Evolutionary conservation across 2,329 filamentous ascomycete species (phyloP), one percentile per base, ranked within the genome.

Genomic region (Cercospora janseana): DNA sequence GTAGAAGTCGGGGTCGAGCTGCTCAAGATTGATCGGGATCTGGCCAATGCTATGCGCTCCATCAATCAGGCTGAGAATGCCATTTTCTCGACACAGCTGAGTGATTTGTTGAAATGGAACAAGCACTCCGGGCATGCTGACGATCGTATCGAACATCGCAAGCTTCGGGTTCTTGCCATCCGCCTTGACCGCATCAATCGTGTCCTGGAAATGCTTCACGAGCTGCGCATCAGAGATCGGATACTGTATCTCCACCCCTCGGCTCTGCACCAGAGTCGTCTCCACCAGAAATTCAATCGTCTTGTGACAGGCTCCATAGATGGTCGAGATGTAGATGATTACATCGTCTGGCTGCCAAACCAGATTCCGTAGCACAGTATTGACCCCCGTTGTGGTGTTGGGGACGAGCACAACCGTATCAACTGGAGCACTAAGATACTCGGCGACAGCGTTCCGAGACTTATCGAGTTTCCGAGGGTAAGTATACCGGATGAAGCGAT

Each of bases 41-140:
- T 93, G 86, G 2, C 92, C 92, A 18, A 95, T 72, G 1, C 86
- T 85, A 69, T 97, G 92, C 0, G 92, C 92, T 12, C 81, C 91
- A 66, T 97, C 92, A 28, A 96, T 75, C 15, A 88, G 73, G 60
- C 85, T 90, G 46, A 92, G 65, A 3, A 96, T 72, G 0, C 79
- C 81, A 18, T 84, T 73, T 49, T 84, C 78, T 35, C 76, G 78
- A 66, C 90, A 95, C 0, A 79, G 75, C 6, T 69, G 66, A 1
- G 79, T 77, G 49, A 95, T 70, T 1, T 68, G 70, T 66, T 91
- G 83, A 69, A 87, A 95, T 0, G 92, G 92, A 60, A 95, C 82
- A 2, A 83, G 73, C 0, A 95, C 78, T 1, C 88, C 91, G 0
- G 92, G 92, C 16, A 86, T 74, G 21, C 86, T 89, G 6, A 85